Evolutionary conservation across 805 yeast species (phyloP).

Genomic region (Yamadazyma sp.): DNA sequence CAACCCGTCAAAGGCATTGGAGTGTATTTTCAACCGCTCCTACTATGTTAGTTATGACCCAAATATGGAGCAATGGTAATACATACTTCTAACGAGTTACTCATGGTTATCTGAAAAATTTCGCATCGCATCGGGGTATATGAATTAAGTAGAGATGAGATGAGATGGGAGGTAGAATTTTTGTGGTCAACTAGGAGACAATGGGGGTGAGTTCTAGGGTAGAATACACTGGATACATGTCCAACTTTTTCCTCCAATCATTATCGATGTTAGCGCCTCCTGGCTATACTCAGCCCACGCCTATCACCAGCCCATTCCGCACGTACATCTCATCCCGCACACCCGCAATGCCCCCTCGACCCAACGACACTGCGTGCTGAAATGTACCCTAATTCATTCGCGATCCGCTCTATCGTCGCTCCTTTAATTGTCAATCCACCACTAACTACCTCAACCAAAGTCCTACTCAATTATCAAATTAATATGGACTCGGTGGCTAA

Average conservation of each 20-base stretch:
- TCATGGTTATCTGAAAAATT: slow-evolving; percentile 32
- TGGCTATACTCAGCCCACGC: too few species aligned
- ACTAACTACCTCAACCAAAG: too few species aligned
- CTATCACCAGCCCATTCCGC: slow-evolving; percentile 3
- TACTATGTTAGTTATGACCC: slow-evolving; percentile 28
- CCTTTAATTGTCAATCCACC: too few species aligned
- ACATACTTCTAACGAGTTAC: slow-evolving; percentile 62
- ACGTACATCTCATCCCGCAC: slow-evolving; percentile 5
- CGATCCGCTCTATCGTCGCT: slow-evolving; percentile 1
- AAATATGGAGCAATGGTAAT: background rate
- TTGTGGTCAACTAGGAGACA: too few species aligned
- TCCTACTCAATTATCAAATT: background rate
- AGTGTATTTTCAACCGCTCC: slow-evolving; percentile 77
- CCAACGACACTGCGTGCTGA: slow-evolving; percentile 6
- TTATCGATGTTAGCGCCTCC: too few species aligned
- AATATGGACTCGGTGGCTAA: slow-evolving; percentile 40
- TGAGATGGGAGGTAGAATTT: too few species aligned
- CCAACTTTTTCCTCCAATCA: too few species aligned
- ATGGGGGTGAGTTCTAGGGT: too few species aligned
- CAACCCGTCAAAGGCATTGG: slow-evolving; percentile 83
- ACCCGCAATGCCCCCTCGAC: background rate
- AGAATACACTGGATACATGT: too few species aligned
- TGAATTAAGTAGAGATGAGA: too few species aligned
- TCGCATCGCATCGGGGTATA: slow-evolving; percentile 13
- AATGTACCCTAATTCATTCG: slow-evolving; percentile 1